These are phyloP conservation scores for Panaeolus cyanescens DNA, from an alignment of 768 basidiomycete genomes.

Conservation along the genomic window DNA sequence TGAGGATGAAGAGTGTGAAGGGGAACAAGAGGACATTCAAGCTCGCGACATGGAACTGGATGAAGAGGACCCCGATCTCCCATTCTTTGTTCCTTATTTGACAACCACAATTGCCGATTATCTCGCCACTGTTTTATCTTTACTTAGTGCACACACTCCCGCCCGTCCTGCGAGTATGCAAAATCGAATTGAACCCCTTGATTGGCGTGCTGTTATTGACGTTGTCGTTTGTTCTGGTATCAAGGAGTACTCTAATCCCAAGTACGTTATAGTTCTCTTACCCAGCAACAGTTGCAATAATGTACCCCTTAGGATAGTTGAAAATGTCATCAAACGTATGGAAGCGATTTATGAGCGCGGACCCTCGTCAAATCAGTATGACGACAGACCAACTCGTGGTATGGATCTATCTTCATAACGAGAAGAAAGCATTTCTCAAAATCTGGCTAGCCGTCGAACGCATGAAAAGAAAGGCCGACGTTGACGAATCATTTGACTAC, in stretches of 20 bases:
- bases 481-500: background rate
- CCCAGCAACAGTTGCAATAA: conserved; percentile 3
- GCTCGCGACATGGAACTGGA: conserved; percentile 25
- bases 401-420: background rate
- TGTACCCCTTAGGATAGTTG: conserved; percentile 23
- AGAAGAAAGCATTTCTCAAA: background rate
- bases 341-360: conserved; percentile 23
- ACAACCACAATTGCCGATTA: conserved; percentile 43
- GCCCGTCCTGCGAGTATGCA: conserved; percentile 60
- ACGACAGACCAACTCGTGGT: background rate
- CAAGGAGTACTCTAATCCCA: conserved; percentile 33
- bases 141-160: conserved; percentile 58
- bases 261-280: conserved; percentile 27
- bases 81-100: conserved; percentile 36
- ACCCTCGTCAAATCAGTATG: conserved; percentile 7
- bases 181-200: conserved; percentile 60
- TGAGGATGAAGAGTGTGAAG: conserved; percentile 7
- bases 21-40: conserved; percentile 24
- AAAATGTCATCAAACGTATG: conserved; percentile 29
- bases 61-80: conserved; percentile 30
- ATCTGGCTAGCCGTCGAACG: background rate
- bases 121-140: conserved; percentile 53
- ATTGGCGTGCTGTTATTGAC: conserved; percentile 66
- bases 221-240: conserved; percentile 45
- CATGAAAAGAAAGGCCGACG: background rate